Evolutionary conservation across 176 grass and related monocot genomes (phyloP).

Genomic region (Aegilops bicornis): DNA sequence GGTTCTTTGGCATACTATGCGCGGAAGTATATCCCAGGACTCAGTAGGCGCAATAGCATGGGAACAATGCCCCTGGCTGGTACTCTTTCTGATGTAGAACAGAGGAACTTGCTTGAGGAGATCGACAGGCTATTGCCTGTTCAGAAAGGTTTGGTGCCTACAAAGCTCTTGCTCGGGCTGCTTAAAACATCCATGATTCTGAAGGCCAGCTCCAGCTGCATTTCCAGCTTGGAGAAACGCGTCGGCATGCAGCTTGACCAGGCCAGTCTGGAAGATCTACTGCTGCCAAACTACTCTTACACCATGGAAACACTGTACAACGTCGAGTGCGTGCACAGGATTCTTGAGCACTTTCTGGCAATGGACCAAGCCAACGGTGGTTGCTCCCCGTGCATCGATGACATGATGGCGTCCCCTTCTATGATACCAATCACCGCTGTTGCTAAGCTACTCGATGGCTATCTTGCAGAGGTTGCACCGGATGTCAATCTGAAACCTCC

Average conservation of each 20-base stretch:
- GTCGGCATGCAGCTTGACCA: constrained; percentile 85
- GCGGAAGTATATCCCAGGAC: constrained; percentile 74
- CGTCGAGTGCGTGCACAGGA: constrained; percentile 84
- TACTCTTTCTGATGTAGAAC: constrained; percentile 67
- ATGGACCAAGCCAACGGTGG: constrained; percentile 71
- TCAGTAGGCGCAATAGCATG: constrained; percentile 69
- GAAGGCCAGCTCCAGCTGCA: constrained; percentile 54
- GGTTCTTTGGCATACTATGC: constrained; percentile 79
- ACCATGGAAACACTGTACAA: constrained; percentile 95
- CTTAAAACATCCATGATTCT: constrained; percentile 88
- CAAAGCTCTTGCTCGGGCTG: constrained; percentile 72
- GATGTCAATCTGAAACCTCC: constrained; percentile 79
- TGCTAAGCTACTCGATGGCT: constrained; percentile 79
- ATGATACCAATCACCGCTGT: constrained; percentile 59
- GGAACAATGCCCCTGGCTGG: constrained; percentile 30
- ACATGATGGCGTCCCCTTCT: constrained; percentile 66
- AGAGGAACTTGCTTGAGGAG: constrained; percentile 80
- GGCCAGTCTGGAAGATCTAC: constrained; percentile 74
- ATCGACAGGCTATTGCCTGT: constrained; percentile 64
- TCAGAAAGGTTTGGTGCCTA: constrained; percentile 62
- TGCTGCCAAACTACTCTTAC: constrained; percentile 81
- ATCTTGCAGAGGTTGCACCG: constrained; percentile 85
- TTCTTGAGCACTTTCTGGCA: constrained; percentile 80
- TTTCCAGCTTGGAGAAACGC: constrained; percentile 71
- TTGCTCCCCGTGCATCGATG: constrained; percentile 60